phyloP scores from a whole-genome alignment of 306 rosid species.

The Rosa rugosa region DNA sequence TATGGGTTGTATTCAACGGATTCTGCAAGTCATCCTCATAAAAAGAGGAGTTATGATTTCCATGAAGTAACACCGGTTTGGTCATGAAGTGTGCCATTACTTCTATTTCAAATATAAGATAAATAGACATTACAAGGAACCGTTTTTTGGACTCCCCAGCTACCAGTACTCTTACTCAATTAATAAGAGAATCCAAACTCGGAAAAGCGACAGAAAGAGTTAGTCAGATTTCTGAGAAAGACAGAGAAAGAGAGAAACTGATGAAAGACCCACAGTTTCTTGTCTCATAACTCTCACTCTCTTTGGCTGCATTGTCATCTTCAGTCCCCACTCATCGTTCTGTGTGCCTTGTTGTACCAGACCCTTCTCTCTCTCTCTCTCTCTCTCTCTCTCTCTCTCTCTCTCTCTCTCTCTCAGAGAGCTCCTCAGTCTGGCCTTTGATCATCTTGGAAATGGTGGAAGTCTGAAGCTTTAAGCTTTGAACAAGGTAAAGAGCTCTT shows the following conservation, averaged over 20 bases:
- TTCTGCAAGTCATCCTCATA: not conserved
- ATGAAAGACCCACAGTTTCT: not conserved
- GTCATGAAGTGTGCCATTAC: not conserved
- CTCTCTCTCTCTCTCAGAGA: not conserved
- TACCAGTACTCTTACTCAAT: not conserved
- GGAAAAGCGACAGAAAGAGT: not conserved
- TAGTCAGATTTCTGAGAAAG: not conserved
- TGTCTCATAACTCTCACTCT: not conserved
- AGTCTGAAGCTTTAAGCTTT: constrained; percentile 12
- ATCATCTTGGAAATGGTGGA: constrained; percentile 14
- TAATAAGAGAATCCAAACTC: constrained; percentile 1
- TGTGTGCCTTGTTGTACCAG: not conserved
- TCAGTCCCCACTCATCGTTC: constrained; percentile 8
- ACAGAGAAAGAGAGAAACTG: not conserved
- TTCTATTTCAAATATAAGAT: not conserved
- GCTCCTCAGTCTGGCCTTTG: not conserved
- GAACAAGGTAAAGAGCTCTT: not conserved
- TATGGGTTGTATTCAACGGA: not conserved
- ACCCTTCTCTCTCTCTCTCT: not conserved
- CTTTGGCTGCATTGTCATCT: not conserved
- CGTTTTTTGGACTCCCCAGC: not conserved
- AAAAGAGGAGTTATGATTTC: not conserved
- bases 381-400: not conserved
- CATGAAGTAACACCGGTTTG: not conserved
- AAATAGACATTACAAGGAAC: not conserved